Conservation (phyloP, 306 rosid genomes). For the Hippophae gyantsensis region DNA sequence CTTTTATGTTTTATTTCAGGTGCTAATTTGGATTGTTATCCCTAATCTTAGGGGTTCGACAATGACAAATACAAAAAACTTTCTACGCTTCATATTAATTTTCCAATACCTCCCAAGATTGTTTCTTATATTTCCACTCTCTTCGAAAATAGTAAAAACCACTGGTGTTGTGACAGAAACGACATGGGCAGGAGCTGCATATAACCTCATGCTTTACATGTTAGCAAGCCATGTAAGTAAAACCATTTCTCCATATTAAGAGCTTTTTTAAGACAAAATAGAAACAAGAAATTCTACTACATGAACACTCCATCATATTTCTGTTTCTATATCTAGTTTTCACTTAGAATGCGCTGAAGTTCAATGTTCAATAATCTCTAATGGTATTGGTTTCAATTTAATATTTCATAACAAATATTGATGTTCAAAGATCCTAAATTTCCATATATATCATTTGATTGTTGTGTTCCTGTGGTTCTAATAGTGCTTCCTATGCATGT, state of each 20-base stretch:
- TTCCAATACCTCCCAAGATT: conserved; percentile 54
- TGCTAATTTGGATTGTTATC: conserved; percentile 45
- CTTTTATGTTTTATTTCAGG: conserved; percentile 23
- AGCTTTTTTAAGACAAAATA: not conserved
- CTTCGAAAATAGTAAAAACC: conserved; percentile 39
- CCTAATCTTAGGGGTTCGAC: conserved; percentile 37
- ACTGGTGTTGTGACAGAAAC: conserved; percentile 55
- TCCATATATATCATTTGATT: too few relatives aligned
- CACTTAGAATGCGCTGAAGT: too few relatives aligned
- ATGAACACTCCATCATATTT: not conserved
- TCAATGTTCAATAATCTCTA: too few relatives aligned
- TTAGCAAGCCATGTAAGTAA: conserved; percentile 56
- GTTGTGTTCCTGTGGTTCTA: too few relatives aligned
- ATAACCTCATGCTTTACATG: conserved; percentile 48
- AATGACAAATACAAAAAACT: conserved; percentile 37
- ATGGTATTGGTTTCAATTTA: too few relatives aligned
- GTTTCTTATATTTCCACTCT: conserved; percentile 45
- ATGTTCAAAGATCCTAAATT: too few relatives aligned
- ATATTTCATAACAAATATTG: too few relatives aligned
- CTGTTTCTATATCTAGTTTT: too few relatives aligned
- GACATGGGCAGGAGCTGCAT: conserved; percentile 65
- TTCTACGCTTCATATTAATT: conserved; percentile 31
- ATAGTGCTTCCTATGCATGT: too few relatives aligned
- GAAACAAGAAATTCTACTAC: not conserved
- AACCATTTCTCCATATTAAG: not conserved